Evolutionary conservation across 2,329 filamentous ascomycete genomes (phyloP).

Genomic region (Microsporum ferrugineum): DNA sequence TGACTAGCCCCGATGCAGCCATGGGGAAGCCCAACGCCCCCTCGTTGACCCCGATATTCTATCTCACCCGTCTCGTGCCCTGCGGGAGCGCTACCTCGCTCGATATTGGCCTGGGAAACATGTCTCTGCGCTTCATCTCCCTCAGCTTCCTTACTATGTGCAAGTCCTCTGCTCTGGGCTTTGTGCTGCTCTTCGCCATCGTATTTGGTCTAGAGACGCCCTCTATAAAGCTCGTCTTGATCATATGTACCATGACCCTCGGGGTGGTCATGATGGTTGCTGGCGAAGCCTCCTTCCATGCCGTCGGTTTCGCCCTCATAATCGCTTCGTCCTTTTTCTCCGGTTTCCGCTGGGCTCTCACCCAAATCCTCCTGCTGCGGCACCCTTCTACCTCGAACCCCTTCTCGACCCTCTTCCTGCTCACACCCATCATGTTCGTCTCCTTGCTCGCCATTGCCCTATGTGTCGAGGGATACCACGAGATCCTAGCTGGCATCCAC

Average conservation of each 20-base stretch:
- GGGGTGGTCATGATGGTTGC: conserved; percentile 98
- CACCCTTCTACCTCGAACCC: conserved; percentile 94
- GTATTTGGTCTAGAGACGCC: conserved; percentile 81
- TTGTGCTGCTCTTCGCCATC: conserved; percentile 91
- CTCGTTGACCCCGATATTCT: conserved; percentile 57
- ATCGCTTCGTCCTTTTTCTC: conserved; percentile 92
- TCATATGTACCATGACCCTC: conserved; percentile 82
- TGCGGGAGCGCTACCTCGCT: conserved; percentile 87
- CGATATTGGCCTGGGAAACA: conserved; percentile 93
- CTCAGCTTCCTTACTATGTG: conserved; percentile 99
- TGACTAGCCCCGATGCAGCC: not conserved
- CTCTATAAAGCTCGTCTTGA: conserved; percentile 71
- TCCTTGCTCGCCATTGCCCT: conserved; percentile 70
- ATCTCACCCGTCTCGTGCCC: conserved; percentile 79
- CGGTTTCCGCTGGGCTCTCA: conserved; percentile 96
- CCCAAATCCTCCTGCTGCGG: conserved; percentile 84
- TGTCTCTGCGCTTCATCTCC: conserved; percentile 88
- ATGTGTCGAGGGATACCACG: conserved; percentile 67
- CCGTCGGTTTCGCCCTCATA: conserved; percentile 78
- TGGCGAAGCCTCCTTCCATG: conserved; percentile 80
- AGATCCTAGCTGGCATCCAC: conserved; percentile 55
- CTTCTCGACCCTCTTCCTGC: conserved; percentile 91
- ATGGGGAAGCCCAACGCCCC: conserved; percentile 27
- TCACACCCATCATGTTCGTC: conserved; percentile 94
- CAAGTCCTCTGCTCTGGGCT: conserved; percentile 91